Base-by-base conservation (phyloP, 345 rosid species). In the Citrus cavaleriei region DNA sequence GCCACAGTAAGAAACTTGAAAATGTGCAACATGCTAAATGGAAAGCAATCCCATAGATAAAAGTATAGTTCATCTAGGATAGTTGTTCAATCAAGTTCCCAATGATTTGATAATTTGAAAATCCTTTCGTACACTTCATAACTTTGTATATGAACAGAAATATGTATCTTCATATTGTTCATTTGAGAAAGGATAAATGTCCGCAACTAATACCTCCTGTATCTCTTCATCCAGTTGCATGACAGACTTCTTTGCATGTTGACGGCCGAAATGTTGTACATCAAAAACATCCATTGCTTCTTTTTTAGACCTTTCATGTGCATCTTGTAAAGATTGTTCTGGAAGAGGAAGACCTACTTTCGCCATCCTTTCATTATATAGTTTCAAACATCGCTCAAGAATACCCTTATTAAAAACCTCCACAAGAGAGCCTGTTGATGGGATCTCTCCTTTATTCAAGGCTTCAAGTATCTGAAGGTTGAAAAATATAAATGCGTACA, bases 371-470 rank as follows among this genome's bases (percentile, higher is more conserved):
- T 85, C 98, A 84, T 84, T 86, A 79, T 97, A 97, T 68, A 91
- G 81, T 85, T 94, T 97, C 82, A 92, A 80, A 81, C 99, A 94
- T 21, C 92, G 88, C 68, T 94, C 96, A 70, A 97, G 90, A 74
- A 97, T 97, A 77, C 84, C 97, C 86, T 93, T 97, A 75, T 97
- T 97, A 85, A 97, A 97, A 82, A 94, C 88, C 92, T 97, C 98
- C 82, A 97, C 99, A 37, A 97, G 90, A 75, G 98, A 97, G 77
- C 99, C 99, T 38, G 99, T 97, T 64, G 99, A 90, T 83, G 99
- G 99, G 81, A 97, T 97, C 87, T 97, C 98, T 73, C 99, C 99
- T 85, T 97, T 97, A 82, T 97, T 97, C 84, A 97, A 84, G 42
- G 99, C 99, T 81, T 94, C 98, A 61, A 97, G 91, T 79, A 97